Conservation (phyloP, 352 stramenopile genomes). For the Albugo laibachii region DNA sequence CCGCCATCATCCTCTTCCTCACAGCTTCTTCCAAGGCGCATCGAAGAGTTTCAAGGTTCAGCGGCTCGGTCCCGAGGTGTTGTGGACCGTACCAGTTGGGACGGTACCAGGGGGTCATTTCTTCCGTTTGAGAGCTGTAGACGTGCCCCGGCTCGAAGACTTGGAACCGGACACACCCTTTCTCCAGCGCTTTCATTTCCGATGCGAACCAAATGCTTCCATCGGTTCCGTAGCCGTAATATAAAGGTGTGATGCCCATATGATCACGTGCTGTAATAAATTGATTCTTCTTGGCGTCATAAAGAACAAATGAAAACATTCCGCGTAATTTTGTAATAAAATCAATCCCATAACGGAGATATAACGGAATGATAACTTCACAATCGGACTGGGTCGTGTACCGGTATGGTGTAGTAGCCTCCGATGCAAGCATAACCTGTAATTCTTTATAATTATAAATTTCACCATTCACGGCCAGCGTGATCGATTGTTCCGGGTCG, state of each 20-base stretch:
- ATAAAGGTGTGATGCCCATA: slow-evolving; percentile 96
- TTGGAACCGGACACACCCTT: slow-evolving; percentile 67
- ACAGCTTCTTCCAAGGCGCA: slow-evolving; percentile 88
- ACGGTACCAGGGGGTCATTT: slow-evolving; percentile 91
- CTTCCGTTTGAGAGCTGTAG: slow-evolving; percentile 70
- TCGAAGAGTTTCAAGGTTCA: slow-evolving; percentile 65
- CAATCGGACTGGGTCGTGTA: slow-evolving; percentile 95
- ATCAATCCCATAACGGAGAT: slow-evolving; percentile 76
- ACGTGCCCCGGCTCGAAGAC: slow-evolving; percentile 83
- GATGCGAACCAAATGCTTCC: slow-evolving; percentile 92
- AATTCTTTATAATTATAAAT: slow-evolving; percentile 99
- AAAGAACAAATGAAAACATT: slow-evolving; percentile 99
- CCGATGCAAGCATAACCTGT: slow-evolving; percentile 15
- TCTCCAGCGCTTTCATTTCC: slow-evolving; percentile 94
- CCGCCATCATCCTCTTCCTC: slow-evolving; percentile 95
- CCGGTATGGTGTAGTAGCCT: slow-evolving; percentile 75
- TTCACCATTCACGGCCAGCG: slow-evolving; percentile 95
- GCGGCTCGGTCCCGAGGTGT: slow-evolving; percentile 31
- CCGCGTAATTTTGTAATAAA: slow-evolving; percentile 87
- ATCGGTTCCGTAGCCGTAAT: slow-evolving; percentile 96
- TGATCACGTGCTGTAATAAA: slow-evolving; percentile 93
- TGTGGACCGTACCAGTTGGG: slow-evolving; percentile 81
- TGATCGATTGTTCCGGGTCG: slow-evolving; percentile 72
- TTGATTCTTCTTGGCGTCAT: slow-evolving; percentile 85
- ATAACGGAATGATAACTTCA: slow-evolving; percentile 94